These are phyloP conservation scores for Exophiala sp. DNA, from an alignment of 2,329 filamentous ascomycete genomes.

Conservation along the genomic window DNA sequence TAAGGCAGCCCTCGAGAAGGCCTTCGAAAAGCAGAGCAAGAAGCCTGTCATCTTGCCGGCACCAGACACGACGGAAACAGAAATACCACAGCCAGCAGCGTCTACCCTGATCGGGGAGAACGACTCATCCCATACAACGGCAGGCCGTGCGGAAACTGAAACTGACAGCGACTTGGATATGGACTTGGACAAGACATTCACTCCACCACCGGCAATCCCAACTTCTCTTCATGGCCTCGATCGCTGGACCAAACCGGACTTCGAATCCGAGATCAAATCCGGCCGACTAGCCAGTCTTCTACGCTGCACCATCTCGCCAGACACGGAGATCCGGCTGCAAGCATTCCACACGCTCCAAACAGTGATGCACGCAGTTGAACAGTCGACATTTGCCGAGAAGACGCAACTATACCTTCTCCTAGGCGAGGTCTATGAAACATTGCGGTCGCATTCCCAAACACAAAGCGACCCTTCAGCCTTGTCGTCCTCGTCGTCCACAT, in stretches of 20 bases:
- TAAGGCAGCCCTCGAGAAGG: conserved; percentile 34
- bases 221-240: conserved; percentile 43
- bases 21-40: conserved; percentile 33
- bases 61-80: neutral
- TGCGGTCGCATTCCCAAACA: conserved; percentile 1
- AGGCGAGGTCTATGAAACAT: conserved; percentile 71
- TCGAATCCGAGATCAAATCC: conserved; percentile 72
- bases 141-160: neutral
- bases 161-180: no score
- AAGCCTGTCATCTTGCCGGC: conserved; percentile 9
- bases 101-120: neutral
- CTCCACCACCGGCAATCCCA: conserved; percentile 44
- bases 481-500: conserved; percentile 25
- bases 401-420: conserved; percentile 63
- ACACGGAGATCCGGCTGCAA: conserved; percentile 71
- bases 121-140: neutral
- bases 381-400: conserved; percentile 63
- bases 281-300: conserved; percentile 63
- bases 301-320: conserved; percentile 66
- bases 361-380: conserved; percentile 38
- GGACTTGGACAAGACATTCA: conserved; percentile 51
- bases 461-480: neutral
- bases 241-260: conserved; percentile 52
- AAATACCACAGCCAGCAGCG: conserved; percentile 6
- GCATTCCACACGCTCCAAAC: conserved; percentile 62